Evolutionary conservation across 2,329 filamentous ascomycete genomes (phyloP), one percentile per base, ranked within the genome.

Genomic region (Chaetomium sp.): DNA sequence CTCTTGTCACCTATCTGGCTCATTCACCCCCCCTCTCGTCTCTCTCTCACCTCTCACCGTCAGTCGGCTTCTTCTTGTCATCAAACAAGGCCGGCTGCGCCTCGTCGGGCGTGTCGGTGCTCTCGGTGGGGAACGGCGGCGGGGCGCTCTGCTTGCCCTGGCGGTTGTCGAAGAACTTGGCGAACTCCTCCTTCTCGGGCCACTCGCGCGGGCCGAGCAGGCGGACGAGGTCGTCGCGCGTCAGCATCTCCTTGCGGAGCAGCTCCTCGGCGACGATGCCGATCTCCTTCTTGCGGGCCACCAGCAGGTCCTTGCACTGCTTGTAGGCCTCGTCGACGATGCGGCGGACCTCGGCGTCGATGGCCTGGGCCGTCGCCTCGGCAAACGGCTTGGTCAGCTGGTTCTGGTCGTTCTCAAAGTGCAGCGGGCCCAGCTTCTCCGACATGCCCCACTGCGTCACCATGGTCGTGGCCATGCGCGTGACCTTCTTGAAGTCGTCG

Each of bases 381-480:
- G 92, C 94, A 80, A 98, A 99, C 0, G 95, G 95, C 82, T 99
- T 99, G 75, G 93, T 89, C 65, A 97, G 80, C 74, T 91, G 88
- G 75, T 91, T 90, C 68, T 90, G 85, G 73, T 92, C 85, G 75
- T 91, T 90, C 72, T 95, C 90, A 78, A 94, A 99, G 82, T 96
- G 91, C 68, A 99, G 84, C 69, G 93, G 93, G 33, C 94, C 94
- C 55, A 99, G 89, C 80, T 96, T 96, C 70, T 91, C 87, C 49
- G 91, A 96, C 95, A 99, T 99, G 71, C 95, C 95, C 89, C 93
- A 99, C 77, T 97, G 92, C n/a, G 94, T 99, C 33, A 99, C 95
- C 95, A 99, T 99, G 67, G 91, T 90, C 21, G 91, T 96, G 3
- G 95, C 96, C 90, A 97, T 94, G 63, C 89, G 87, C 2, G 95